Percentiles rank a stretch among this genome's conserved stretches.
Evolutionary conservation across 2,329 filamentous ascomycete genomes (phyloP).

Genomic region (Tolypocladium paradoxum): DNA sequence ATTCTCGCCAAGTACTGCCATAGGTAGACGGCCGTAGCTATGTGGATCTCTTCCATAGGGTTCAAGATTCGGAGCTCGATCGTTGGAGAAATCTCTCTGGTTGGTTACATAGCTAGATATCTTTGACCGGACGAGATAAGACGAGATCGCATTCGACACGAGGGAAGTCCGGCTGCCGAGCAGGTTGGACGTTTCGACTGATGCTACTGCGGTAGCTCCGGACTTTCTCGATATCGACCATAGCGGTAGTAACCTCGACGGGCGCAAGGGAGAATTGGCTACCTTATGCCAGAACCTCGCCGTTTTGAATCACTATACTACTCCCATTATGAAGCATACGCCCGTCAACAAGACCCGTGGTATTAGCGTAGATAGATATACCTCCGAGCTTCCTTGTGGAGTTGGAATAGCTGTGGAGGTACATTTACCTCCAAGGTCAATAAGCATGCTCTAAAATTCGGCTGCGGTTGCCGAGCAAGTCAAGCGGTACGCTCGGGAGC

Average conservation of each 20-base stretch:
- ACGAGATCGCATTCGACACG: slow-evolving; percentile 17
- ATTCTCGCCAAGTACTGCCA: slow-evolving; percentile 47
- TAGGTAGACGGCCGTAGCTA: slow-evolving; percentile 22
- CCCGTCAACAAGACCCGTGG: slow-evolving; percentile 41
- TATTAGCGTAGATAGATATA: slow-evolving; percentile 37
- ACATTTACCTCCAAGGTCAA: slow-evolving; percentile 12
- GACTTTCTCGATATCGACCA: slow-evolving; percentile 62
- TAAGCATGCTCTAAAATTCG: slow-evolving; percentile 43
- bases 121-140: slow-evolving; percentile 8
- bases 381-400: slow-evolving; percentile 53
- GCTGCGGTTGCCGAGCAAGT: slow-evolving; percentile 51
- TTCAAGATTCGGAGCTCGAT: slow-evolving; percentile 11
- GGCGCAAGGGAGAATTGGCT: slow-evolving; percentile 52
- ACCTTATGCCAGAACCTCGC: slow-evolving; percentile 51
- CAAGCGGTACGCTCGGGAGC: slow-evolving; percentile 33
- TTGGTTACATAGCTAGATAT: slow-evolving; percentile 19
- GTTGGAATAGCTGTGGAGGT: slow-evolving; percentile 20
- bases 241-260: slow-evolving; percentile 58
- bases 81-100: slow-evolving; percentile 8
- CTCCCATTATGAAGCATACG: slow-evolving; percentile 4
- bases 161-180: slow-evolving; percentile 22
- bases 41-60: slow-evolving; percentile 21
- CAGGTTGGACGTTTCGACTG: slow-evolving; percentile 47
- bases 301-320: slow-evolving; percentile 54
- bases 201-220: slow-evolving; percentile 19